Conservation (phyloP, 2,329 filamentous ascomycete genomes). For the Sporothrix schenckii region DNA sequence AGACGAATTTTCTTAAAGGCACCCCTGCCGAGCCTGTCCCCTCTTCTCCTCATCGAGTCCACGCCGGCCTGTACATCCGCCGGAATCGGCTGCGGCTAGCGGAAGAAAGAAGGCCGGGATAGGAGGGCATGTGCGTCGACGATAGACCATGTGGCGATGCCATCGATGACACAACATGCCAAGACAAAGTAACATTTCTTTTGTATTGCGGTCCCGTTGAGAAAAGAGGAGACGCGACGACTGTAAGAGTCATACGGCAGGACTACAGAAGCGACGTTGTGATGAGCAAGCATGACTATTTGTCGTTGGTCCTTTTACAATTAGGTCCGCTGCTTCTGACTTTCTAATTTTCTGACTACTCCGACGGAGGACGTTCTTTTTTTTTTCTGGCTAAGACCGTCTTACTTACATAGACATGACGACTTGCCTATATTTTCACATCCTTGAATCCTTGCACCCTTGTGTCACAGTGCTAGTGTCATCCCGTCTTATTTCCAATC, state of each 20-base stretch:
- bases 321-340: background rate
- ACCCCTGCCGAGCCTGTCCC: background rate
- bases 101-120: background rate
- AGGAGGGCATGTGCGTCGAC: background rate
- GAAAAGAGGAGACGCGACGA: background rate
- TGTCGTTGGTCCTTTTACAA: background rate
- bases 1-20: background rate
- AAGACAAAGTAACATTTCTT: background rate
- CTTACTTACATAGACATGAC: too few relatives aligned
- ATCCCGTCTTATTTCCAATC: constrained; percentile 6
- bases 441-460: background rate
- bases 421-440: too few relatives aligned
- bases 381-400: background rate
- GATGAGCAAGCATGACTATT: background rate
- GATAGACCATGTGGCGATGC: background rate
- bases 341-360: background rate
- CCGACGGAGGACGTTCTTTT: background rate
- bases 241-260: constrained; percentile 16
- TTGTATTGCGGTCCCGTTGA: background rate
- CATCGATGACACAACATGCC: background rate
- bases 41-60: background rate
- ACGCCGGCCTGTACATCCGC: constrained; percentile 13
- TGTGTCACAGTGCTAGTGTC: background rate
- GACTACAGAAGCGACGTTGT: background rate
- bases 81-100: constrained; percentile 17